phyloP scores from a whole-genome alignment of 192 early-diverging fungal genomes.

The Gigaspora rosea region DNA sequence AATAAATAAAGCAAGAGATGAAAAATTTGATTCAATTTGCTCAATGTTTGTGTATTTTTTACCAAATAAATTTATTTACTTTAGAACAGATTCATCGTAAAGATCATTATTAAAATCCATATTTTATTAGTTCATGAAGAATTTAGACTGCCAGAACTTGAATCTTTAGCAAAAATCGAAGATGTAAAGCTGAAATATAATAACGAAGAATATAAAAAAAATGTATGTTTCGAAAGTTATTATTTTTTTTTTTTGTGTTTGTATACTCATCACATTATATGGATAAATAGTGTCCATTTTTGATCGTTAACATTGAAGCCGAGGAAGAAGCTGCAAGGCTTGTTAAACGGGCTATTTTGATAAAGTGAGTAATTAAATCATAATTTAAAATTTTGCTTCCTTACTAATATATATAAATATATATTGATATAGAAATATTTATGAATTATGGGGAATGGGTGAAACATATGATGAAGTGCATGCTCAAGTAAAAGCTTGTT shows the following conservation, averaged over 20 bases:
- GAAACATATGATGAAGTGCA: constrained; percentile 63
- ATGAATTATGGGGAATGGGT: constrained; percentile 76
- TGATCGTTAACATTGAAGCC: constrained; percentile 71
- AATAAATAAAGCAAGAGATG: constrained; percentile 38
- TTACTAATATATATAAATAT: constrained; percentile 3
- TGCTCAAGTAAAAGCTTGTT: constrained; percentile 54
- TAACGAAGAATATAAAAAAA: constrained; percentile 54
- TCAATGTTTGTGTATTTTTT: constrained; percentile 42
- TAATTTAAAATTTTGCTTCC: not conserved
- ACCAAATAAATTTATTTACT: not conserved
- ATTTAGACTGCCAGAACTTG: constrained; percentile 82
- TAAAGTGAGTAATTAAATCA: constrained; percentile 55
- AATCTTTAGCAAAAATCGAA: constrained; percentile 78
- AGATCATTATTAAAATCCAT: not conserved
- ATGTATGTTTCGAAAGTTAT: constrained; percentile 47
- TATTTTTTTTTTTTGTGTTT: not conserved
- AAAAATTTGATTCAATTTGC: constrained; percentile 74
- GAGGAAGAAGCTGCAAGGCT: constrained; percentile 73
- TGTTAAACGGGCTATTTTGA: constrained; percentile 81
- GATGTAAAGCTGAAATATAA: constrained; percentile 69
- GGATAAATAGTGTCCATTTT: constrained; percentile 70
- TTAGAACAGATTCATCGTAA: not conserved
- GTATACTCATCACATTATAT: not conserved
- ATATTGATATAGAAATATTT: constrained; percentile 58
- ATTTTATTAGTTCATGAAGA: constrained; percentile 51